Base-by-base conservation (phyloP, 257 asterid species). In the Galeopsis tetrahit region DNA sequence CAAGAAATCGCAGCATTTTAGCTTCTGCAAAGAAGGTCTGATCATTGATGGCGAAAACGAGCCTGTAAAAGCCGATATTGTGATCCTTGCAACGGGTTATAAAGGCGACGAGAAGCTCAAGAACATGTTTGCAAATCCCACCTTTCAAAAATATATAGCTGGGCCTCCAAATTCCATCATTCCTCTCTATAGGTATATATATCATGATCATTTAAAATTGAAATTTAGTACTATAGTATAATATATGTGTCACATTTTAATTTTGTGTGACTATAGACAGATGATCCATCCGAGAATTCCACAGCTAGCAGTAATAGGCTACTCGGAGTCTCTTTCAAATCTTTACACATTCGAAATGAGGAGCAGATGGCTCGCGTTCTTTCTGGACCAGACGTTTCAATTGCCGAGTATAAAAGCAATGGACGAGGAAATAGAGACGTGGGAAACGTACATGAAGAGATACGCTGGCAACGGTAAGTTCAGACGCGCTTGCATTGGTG, bases 251-350 rank as follows among this genome's bases (percentile, higher is more conserved):
- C 44, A 40, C 46, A 40, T 52, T 15, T 5, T 0, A n/a, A 17
- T 5, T 61, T n/a, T 36, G 21, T 62, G 34, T 3, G 17, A 4
- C 61, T 73, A 17, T 83, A 86, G 97, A 73, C 89, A 88, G 57
- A 79, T 85, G 63, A 81, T 90, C 68, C 91, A 81, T 81, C 97
- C 97, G 1, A 61, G 89, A 64, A 86, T 90, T 61, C 97, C 97
- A 62, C 91, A 86, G 21, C 71, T 90, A 13, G 97, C 85, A 0
- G 79, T 85, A 3, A 71, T 90, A n/a, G 96, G 96, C 4, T 86
- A 79, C 75, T 73, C 93, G 0, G 96, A 87, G 68, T 79, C 90
- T 13, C 63, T 82, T 2, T 53, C 85, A 7, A 84, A 82, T 72
- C 44, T 90, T 0, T 75, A 79, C 70, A 81, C 85, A 0, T 83